Evolutionary conservation across 2,329 filamentous ascomycete genomes (phyloP).

Genomic region (Fusarium sacchari): DNA sequence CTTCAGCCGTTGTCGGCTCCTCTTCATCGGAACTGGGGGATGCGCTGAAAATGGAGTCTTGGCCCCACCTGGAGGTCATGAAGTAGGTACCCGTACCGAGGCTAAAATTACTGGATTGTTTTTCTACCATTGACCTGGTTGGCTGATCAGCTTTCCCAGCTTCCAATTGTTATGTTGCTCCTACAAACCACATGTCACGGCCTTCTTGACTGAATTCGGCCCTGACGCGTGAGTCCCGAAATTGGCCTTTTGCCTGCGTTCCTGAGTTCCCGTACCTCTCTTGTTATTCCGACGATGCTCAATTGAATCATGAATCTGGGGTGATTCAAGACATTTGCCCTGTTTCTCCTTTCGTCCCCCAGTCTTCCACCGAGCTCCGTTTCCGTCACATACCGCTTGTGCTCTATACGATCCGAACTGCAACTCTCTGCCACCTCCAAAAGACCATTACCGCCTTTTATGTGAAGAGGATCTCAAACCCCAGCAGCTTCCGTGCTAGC

Average conservation of each 20-base stretch:
- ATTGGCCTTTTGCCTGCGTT: slow-evolving; percentile 24
- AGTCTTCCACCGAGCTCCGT: slow-evolving; percentile 1
- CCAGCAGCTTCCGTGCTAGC: neutral
- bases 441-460: slow-evolving; percentile 26
- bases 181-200: slow-evolving; percentile 43
- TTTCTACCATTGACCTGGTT: slow-evolving; percentile 15
- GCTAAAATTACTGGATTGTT: slow-evolving; percentile 35
- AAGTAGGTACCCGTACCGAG: slow-evolving; percentile 34
- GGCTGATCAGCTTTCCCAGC: slow-evolving; percentile 26
- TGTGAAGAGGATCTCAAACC: slow-evolving; percentile 16
- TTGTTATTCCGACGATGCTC: slow-evolving; percentile 10
- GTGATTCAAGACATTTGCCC: slow-evolving; percentile 26
- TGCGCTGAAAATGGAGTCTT: slow-evolving; percentile 21
- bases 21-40: slow-evolving; percentile 15
- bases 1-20: slow-evolving; percentile 33
- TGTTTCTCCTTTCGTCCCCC: slow-evolving; percentile 15
- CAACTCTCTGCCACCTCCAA: neutral
- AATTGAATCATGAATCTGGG: slow-evolving; percentile 39
- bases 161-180: slow-evolving; percentile 21
- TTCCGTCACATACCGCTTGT: slow-evolving; percentile 17
- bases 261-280: slow-evolving; percentile 18
- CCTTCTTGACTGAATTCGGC: slow-evolving; percentile 36
- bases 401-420: slow-evolving; percentile 13
- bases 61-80: slow-evolving; percentile 27
- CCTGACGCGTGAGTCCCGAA: slow-evolving; percentile 42